Conservation (phyloP, 441 rosid genomes). For the Erysimum pusillum region DNA sequence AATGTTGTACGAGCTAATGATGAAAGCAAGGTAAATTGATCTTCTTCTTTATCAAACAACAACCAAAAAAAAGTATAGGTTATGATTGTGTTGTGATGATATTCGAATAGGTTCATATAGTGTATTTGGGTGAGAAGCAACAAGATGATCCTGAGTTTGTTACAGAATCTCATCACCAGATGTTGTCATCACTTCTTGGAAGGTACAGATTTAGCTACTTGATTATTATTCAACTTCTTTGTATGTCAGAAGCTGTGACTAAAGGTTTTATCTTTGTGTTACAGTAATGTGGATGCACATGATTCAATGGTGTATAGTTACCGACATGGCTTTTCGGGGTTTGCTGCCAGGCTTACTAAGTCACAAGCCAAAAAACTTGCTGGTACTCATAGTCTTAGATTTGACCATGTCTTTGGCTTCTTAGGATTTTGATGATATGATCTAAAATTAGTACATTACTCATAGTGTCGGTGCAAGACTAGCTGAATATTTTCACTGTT, state of each 20-base stretch:
- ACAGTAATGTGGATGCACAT: constrained; percentile 57
- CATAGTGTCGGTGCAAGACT: not conserved
- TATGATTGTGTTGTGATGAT: not conserved
- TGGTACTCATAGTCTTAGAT: constrained; percentile 37
- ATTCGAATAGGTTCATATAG: constrained; percentile 24
- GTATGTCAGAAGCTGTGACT: not conserved
- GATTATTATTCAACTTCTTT: no score
- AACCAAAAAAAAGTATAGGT: no score
- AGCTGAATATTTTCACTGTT: not conserved
- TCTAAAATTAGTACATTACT: not conserved
- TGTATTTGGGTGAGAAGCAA: constrained; percentile 21
- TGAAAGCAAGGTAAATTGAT: constrained; percentile 13
- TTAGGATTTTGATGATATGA: not conserved
- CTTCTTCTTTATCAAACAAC: not conserved
- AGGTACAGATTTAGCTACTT: constrained; percentile 10
- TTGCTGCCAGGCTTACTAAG: constrained; percentile 59
- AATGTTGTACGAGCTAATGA: not conserved
- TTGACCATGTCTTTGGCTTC: not conserved
- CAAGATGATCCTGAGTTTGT: constrained; percentile 34
- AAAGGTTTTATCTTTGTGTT: not conserved
- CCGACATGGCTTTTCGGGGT: constrained; percentile 66
- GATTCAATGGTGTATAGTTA: constrained; percentile 63
- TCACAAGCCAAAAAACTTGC: constrained; percentile 54
- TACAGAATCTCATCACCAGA: constrained; percentile 23
- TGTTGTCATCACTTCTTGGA: constrained; percentile 29